Evolutionary conservation across 2,329 filamentous ascomycete species (phyloP), one percentile per base, ranked within the genome.

Genomic region (Cercospora zeae-maydis): DNA sequence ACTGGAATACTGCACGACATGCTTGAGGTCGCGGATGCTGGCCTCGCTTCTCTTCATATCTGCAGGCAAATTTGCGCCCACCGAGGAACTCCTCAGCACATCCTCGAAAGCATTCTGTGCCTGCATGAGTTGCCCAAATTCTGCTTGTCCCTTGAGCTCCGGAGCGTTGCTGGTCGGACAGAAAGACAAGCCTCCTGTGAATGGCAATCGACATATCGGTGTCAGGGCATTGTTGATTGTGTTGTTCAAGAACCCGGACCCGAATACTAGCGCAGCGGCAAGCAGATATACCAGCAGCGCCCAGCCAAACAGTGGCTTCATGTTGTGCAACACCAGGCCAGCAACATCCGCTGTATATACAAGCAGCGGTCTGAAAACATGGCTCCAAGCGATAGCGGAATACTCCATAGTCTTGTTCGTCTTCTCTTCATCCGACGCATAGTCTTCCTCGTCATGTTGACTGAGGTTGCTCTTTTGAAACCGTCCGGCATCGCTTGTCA

Each of bases 11-110:
- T 85, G 82, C 34, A 96, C 88, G 49, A 92, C 81, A 27, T 86
- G 88, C 33, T 88, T 85, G 24, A 95, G 78, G 70, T 93, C 90
- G 42, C 90, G 84, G 36, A 95, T 87, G 1, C 88, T 87, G 1
- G 86, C 81, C 75, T 93, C 90, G 2, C 88, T 87, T 9, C 86
- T 84, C 78, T 92, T 93, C 86, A 95, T 92, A 69, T 91, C 88
- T 68, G 90, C 80, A 0, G 90, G 90, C 2, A 95, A 77, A 1
- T 85, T 86, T 1, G 87, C 84, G 1, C 87, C 85, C 21, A 86
- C 82, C 1, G 86, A 83, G 14, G 85, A 86, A 63, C 86, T 84
- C 67, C 90, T 85, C 3, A 95, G 77, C 0, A 95, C 86, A 62
- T 89, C 84, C 75, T 92, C 90, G 61, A 96, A 92, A 30, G 87